Evolutionary conservation across 495 filamentous ascomycete species (phyloP).

Genomic region (Neurospora sublineolata): DNA sequence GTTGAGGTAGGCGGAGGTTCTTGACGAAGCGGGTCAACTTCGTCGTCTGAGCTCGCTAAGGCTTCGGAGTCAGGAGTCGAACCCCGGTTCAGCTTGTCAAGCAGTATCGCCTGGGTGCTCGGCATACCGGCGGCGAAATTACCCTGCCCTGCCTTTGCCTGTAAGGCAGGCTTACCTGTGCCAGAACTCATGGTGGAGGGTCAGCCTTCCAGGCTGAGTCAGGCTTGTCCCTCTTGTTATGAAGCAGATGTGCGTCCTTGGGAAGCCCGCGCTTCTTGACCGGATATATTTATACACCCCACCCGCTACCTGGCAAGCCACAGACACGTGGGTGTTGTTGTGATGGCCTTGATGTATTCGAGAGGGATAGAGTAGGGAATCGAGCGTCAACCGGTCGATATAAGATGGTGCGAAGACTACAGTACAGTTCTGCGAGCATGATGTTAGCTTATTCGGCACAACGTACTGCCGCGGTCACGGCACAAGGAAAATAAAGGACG

Average conservation of each 20-base stretch:
- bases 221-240: neutral
- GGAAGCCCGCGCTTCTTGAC: neutral
- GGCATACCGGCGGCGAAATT: conserved; percentile 26
- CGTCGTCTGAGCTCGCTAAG: conserved; percentile 85
- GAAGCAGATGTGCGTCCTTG: neutral
- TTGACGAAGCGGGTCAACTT: conserved; percentile 49
- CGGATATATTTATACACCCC: neutral
- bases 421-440: neutral
- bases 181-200: conserved; percentile 34
- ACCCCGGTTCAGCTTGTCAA: conserved; percentile 66
- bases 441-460: neutral
- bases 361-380: neutral
- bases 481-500: neutral
- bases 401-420: neutral
- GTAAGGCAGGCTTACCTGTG: conserved; percentile 28
- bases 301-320: neutral
- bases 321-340: neutral
- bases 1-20: conserved; percentile 30
- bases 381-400: neutral
- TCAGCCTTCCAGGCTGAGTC: neutral
- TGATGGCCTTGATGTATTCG: neutral
- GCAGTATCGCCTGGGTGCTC: conserved; percentile 47
- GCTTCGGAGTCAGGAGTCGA: conserved; percentile 91
- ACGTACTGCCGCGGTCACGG: neutral
- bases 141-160: conserved; percentile 30